Evolutionary conservation across 345 rosid genomes (phyloP).

Genomic region (Eutrema heterophyllum): DNA sequence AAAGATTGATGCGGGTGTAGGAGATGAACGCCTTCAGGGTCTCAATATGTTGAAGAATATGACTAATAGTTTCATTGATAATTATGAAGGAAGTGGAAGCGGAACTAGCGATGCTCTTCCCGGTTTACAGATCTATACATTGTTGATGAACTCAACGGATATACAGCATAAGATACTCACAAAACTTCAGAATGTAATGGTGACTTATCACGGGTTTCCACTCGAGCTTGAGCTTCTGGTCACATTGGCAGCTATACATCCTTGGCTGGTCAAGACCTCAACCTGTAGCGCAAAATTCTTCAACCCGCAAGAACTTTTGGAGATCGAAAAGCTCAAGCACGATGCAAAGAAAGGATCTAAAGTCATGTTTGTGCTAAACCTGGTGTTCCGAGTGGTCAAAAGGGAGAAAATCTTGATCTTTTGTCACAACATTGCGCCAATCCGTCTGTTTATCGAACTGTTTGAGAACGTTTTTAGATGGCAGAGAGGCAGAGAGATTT

Average conservation of each 20-base stretch:
- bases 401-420: constrained; percentile 81
- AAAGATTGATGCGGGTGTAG: constrained; percentile 60
- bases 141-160: constrained; percentile 82
- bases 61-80: constrained; percentile 77
- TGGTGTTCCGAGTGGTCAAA: constrained; percentile 65
- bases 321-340: constrained; percentile 53
- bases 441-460: constrained; percentile 52
- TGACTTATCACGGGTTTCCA: constrained; percentile 53
- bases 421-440: constrained; percentile 98
- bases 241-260: constrained; percentile 89
- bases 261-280: constrained; percentile 66
- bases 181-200: constrained; percentile 61
- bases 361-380: constrained; percentile 90
- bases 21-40: constrained; percentile 77
- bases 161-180: constrained; percentile 53
- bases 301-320: constrained; percentile 36
- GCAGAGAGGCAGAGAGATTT: constrained; percentile 69
- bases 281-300: constrained; percentile 63
- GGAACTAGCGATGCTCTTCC: constrained; percentile 65
- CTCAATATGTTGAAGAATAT: constrained; percentile 72
- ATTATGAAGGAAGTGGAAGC: constrained; percentile 52
- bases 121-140: constrained; percentile 82
- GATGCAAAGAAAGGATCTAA: constrained; percentile 77
- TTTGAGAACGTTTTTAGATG: constrained; percentile 68
- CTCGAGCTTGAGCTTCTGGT: constrained; percentile 80